Percentiles rank a stretch among this genome's conserved stretches.
These are phyloP conservation scores for Wallacemonas rigidus DNA, from an alignment of 208 protist species.

Conservation along the genomic window DNA sequence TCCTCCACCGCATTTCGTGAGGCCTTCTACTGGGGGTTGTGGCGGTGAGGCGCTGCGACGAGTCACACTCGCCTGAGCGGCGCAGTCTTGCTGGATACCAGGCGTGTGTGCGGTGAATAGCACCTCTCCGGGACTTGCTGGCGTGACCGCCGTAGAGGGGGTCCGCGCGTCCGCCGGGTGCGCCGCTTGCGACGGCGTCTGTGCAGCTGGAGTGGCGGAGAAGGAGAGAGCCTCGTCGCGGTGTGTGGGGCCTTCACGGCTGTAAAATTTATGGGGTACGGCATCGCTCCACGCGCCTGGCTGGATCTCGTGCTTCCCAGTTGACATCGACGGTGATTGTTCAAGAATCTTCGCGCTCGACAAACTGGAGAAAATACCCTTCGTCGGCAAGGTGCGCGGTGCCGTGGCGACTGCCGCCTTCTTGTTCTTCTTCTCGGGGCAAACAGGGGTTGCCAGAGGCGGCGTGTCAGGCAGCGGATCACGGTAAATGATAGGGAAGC, in stretches of 20 bases:
- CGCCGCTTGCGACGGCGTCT: no score
- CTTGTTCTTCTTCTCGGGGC: slow-evolving; percentile 14
- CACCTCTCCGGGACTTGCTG: no score
- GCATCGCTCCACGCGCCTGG: slow-evolving; percentile 13
- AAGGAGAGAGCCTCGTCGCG: no score
- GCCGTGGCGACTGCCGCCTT: slow-evolving; percentile 14
- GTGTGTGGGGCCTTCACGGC: background rate
- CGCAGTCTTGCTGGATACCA: no score
- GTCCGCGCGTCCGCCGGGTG: no score
- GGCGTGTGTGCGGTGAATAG: no score
- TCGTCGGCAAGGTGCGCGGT: slow-evolving; percentile 10
- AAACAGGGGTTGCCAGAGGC: background rate
- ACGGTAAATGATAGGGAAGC: slow-evolving; percentile 4
- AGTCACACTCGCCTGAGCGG: no score
- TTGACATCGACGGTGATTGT: background rate
- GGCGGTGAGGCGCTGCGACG: no score
- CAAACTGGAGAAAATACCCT: slow-evolving; percentile 32
- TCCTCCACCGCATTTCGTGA: no score
- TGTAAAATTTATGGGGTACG: slow-evolving; percentile 6
- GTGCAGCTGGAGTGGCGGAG: no score
- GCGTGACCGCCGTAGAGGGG: no score
- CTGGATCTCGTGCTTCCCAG: slow-evolving; percentile 5
- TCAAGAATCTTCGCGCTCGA: slow-evolving; percentile 29
- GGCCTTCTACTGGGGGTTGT: no score
- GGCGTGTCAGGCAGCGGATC: slow-evolving; percentile 1